These are phyloP conservation scores for Nidula microcarpa DNA, from an alignment of 768 basidiomycete species.

Conservation along the genomic window DNA sequence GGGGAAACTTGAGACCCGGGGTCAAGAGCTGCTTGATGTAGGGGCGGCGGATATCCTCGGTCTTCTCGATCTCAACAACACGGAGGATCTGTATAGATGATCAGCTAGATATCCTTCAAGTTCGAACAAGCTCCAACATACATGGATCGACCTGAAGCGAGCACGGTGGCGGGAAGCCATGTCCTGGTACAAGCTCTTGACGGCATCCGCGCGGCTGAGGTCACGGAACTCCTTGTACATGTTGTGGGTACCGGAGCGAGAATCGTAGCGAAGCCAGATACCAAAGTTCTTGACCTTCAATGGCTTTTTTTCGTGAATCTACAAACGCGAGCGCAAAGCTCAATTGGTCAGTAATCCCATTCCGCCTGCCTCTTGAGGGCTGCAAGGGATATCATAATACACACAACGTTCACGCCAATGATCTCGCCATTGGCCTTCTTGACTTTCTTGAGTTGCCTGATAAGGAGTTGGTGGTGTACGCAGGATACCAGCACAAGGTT, in stretches of 20 bases:
- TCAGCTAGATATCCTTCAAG: background rate
- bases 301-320: constrained; percentile 98
- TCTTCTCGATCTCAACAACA: constrained; percentile 93
- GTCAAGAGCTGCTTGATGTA: constrained; percentile 96
- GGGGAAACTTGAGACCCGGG: constrained; percentile 94
- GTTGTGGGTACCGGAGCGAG: constrained; percentile 99
- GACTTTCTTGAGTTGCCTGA: constrained; percentile 94
- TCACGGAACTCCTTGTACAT: constrained; percentile 99
- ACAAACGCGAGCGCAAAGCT: constrained; percentile 24
- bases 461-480: background rate
- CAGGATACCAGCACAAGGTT: background rate
- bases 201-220: constrained; percentile 89
- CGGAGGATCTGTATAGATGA: constrained; percentile 75
- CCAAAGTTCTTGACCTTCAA: constrained; percentile 99
- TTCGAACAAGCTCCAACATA: constrained; percentile 31
- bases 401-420: constrained; percentile 94
- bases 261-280: constrained; percentile 99
- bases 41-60: constrained; percentile 87
- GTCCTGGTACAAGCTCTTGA: constrained; percentile 97
- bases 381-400: constrained; percentile 72
- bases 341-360: constrained; percentile 54
- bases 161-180: constrained; percentile 99
- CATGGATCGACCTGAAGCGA: constrained; percentile 98
- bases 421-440: constrained; percentile 99
- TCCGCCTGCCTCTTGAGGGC: constrained; percentile 87